Conservation (phyloP, 176 grass and related monocot genomes). For the Saccharum spontaneum region DNA sequence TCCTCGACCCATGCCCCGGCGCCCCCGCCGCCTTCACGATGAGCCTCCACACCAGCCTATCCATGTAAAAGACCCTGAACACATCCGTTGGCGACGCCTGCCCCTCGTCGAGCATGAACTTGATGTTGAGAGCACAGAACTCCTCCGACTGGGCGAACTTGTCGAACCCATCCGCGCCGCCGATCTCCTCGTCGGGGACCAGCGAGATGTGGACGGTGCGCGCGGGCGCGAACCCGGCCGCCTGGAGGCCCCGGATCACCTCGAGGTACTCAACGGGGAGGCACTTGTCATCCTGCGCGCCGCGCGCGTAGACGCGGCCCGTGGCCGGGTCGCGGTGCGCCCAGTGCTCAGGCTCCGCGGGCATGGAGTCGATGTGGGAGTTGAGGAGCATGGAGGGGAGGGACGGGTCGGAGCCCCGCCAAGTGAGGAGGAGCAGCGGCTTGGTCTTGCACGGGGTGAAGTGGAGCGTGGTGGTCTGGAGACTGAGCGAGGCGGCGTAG, state of each 20-base stretch:
- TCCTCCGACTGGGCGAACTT: conserved; percentile 61
- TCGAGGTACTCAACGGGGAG: conserved; percentile 91
- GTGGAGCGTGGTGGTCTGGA: conserved; percentile 48
- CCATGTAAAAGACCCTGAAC: conserved; percentile 85
- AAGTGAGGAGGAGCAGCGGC: conserved; percentile 83
- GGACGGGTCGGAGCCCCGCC: conserved; percentile 62
- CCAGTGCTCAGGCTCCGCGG: conserved; percentile 64
- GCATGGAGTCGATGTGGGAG: conserved; percentile 89
- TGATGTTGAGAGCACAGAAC: conserved; percentile 66
- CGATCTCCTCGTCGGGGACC: conserved; percentile 88
- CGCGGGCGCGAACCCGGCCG: conserved; percentile 55
- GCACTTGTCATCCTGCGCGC: conserved; percentile 94
- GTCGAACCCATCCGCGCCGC: conserved; percentile 49
- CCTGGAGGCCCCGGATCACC: conserved; percentile 65
- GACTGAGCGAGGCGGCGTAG: conserved; percentile 60
- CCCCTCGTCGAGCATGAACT: conserved; percentile 87
- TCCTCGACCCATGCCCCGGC: conserved; percentile 68
- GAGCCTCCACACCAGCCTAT: conserved; percentile 60
- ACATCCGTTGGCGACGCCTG: conserved; percentile 78
- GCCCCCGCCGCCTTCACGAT: conserved; percentile 70
- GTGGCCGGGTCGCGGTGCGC: conserved; percentile 51
- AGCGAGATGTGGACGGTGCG: conserved; percentile 84
- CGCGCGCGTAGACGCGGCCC: conserved; percentile 72
- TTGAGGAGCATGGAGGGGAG: conserved; percentile 88
- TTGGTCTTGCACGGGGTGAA: conserved; percentile 58